Base-by-base conservation (phyloP, 2,329 filamentous ascomycete genomes). In the Stachybotrys elegans region DNA sequence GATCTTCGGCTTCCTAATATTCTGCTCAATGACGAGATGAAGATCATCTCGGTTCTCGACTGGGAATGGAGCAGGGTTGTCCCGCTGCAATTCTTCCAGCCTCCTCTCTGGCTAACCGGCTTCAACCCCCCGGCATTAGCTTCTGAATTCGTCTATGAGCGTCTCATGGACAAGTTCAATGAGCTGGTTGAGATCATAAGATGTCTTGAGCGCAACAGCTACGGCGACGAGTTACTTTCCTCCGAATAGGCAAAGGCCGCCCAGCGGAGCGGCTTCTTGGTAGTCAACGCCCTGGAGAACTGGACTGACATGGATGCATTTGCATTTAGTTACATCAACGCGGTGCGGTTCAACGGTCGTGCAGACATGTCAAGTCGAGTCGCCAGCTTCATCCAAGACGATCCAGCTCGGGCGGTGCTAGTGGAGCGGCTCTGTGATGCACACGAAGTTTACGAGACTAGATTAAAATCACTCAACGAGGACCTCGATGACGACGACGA, bases 311-410 rank as follows among this genome's bases (percentile, higher is more conserved):
- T 46, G 8, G 44, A 46, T 20, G 22, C 25, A 12, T 41, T 46
- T 11, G 40, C 44, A 13, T 43, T 43, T 17, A 34, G 40, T 5
- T 46, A 63, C 39, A 61, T 63, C 46, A 59, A 62, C 23, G 53
- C 44, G 40, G 19, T 20, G 19, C 22, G 35, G 35, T 38, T 38
- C 22, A 22, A 22, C 9, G 35, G 35, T 9, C 12, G 19, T 22
- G 19, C 6, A 22, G 35, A 22, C 19, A 22, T 19, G 6, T 5
- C 35, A 22, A 22, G 19, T 19, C 35, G 35, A 20, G 19, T 38
- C 19, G 35, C 12, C 9, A 19, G 12, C 35, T 38, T 38, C 35
- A 38, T 38, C 22, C 35, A 22, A 19, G 35, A 22, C 12, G 35
- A 38, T 38, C 35, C 35, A 20, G 19, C 14, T 38, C 35, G 35